Evolutionary conservation across 495 filamentous ascomycete species (phyloP).

Genomic region (Aspergillus nidulans): DNA sequence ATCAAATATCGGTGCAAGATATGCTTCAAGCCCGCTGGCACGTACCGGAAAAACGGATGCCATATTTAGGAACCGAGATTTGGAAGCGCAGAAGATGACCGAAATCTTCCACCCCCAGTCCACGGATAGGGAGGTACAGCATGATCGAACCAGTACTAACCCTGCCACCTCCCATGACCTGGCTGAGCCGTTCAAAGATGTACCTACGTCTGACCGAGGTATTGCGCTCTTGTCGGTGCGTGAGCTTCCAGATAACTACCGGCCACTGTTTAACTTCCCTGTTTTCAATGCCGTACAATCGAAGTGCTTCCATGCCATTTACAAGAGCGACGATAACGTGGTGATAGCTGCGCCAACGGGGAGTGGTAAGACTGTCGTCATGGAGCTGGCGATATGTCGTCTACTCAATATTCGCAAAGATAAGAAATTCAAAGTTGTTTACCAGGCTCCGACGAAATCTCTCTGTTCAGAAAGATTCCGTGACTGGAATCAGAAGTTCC

Average conservation of each 20-base stretch:
- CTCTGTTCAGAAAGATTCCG: slow-evolving; percentile 77
- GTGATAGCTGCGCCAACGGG: slow-evolving; percentile 90
- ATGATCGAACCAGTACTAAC: background rate
- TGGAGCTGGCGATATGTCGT: slow-evolving; percentile 89
- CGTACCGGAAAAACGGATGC: slow-evolving; percentile 6
- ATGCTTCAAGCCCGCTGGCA: slow-evolving; percentile 30
- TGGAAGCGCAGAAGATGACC: background rate
- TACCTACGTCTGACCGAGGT: slow-evolving; percentile 51
- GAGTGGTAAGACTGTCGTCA: slow-evolving; percentile 86
- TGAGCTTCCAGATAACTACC: slow-evolving; percentile 72
- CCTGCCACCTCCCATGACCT: background rate
- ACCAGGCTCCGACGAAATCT: slow-evolving; percentile 92
- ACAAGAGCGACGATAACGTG: slow-evolving; percentile 72
- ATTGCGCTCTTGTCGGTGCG: slow-evolving; percentile 70
- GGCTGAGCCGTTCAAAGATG: slow-evolving; percentile 21
- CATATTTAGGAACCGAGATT: background rate
- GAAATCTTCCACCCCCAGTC: slow-evolving; percentile 2
- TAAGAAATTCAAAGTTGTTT: slow-evolving; percentile 85
- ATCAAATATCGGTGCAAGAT: slow-evolving; percentile 19
- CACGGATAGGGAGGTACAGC: background rate
- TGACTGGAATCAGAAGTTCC: slow-evolving; percentile 87
- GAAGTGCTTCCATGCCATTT: slow-evolving; percentile 72
- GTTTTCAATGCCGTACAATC: slow-evolving; percentile 93
- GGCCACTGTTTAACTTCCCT: slow-evolving; percentile 71
- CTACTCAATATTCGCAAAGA: slow-evolving; percentile 57